Percentiles rank a stretch among this genome's conserved stretches.
Conservation (phyloP, 495 filamentous ascomycete species). For the Extremus antarcticus region DNA sequence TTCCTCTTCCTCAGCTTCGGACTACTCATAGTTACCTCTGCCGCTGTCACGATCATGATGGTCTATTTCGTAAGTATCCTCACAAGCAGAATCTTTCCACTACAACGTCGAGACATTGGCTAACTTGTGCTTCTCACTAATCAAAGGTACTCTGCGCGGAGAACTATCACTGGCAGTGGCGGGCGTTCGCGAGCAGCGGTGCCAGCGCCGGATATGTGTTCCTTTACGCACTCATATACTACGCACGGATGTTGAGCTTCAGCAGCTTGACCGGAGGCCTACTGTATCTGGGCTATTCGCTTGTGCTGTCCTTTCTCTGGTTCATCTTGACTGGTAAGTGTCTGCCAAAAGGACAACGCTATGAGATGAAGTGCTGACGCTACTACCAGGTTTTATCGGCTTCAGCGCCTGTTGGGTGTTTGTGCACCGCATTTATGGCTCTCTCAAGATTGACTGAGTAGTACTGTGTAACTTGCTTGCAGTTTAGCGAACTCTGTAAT, state of each 20-base stretch:
- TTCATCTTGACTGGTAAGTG: conserved; percentile 84
- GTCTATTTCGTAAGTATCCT: conserved; percentile 96
- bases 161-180: conserved; percentile 99
- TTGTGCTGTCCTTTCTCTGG: conserved; percentile 77
- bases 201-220: conserved; percentile 86
- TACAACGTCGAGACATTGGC: too few relatives aligned
- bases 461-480: too few relatives aligned
- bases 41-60: conserved; percentile 80
- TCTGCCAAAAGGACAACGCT: neutral
- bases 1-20: conserved; percentile 97
- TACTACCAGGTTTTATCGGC: conserved; percentile 67
- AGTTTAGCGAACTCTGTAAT: too few relatives aligned
- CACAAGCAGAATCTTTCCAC: too few relatives aligned
- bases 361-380: neutral
- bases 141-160: conserved; percentile 86
- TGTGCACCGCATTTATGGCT: conserved; percentile 82
- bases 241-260: conserved; percentile 73
- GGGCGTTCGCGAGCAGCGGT: conserved; percentile 78
- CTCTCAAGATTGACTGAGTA: conserved; percentile 76
- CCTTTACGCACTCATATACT: conserved; percentile 75
- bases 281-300: conserved; percentile 86
- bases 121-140: too few relatives aligned
- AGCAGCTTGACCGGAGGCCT: conserved; percentile 75
- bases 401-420: conserved; percentile 93
- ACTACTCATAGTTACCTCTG: conserved; percentile 92